phyloP scores from a whole-genome alignment of 1,284 basidiomycete species.

The Wallemia mellicola region DNA sequence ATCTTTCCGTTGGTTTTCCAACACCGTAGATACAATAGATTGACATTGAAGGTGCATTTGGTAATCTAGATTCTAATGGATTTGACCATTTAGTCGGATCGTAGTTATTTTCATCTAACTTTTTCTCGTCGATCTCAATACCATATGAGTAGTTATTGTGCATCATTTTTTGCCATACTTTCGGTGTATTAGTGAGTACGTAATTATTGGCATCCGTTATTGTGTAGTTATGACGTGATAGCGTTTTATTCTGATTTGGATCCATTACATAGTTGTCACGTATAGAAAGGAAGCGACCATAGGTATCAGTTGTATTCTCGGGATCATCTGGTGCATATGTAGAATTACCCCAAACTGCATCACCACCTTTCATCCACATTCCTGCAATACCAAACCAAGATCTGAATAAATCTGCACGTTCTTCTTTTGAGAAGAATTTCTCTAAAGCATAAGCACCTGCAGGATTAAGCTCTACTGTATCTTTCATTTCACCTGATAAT shows the following conservation, averaged over 20 bases:
- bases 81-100: conserved; percentile 59
- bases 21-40: conserved; percentile 83
- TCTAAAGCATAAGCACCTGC: conserved; percentile 43
- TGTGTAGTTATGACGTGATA: conserved; percentile 35
- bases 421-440: conserved; percentile 56
- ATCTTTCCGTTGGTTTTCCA: conserved; percentile 85
- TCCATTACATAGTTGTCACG: conserved; percentile 20
- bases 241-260: too few species aligned
- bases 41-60: conserved; percentile 70
- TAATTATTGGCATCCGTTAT: conserved; percentile 41
- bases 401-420: conserved; percentile 68
- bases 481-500: conserved; percentile 76
- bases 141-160: conserved; percentile 61
- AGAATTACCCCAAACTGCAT: conserved; percentile 60
- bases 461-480: conserved; percentile 74
- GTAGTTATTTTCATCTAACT: conserved; percentile 14
- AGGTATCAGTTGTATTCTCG: conserved; percentile 28
- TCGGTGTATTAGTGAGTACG: conserved; percentile 57
- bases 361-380: conserved; percentile 80
- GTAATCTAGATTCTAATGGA: conserved; percentile 65
- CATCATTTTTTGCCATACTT: conserved; percentile 37
- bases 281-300: conserved; percentile 41
- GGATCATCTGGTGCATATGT: conserved; percentile 41
- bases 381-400: conserved; percentile 85
- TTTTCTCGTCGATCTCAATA: conserved; percentile 44